Conservation (phyloP, 768 basidiomycete genomes). For the Termitomyces titanicus region DNA sequence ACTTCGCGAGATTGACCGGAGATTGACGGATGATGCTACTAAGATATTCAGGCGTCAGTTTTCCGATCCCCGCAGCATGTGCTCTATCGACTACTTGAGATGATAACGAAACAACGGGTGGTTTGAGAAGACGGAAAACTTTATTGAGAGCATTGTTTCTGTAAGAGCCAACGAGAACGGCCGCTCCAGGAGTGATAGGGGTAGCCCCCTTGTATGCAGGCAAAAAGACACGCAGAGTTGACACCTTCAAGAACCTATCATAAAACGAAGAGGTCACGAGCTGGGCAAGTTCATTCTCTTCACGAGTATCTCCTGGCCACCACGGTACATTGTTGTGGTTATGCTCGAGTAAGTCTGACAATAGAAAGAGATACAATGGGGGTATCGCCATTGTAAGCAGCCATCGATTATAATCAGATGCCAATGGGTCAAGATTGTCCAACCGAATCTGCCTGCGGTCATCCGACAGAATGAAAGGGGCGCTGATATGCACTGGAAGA, state of each 20-base stretch:
- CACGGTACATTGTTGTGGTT: constrained; percentile 22
- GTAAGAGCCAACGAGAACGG: background rate
- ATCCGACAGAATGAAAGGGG: constrained; percentile 42
- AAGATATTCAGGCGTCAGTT: constrained; percentile 24
- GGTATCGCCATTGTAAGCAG: constrained; percentile 33
- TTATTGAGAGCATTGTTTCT: constrained; percentile 11
- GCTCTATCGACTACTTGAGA: constrained; percentile 17
- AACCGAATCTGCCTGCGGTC: constrained; percentile 42
- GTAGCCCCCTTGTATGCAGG: background rate
- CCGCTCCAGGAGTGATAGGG: background rate
- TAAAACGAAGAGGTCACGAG: constrained; percentile 9
- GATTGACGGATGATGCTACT: constrained; percentile 18
- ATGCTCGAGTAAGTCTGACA: constrained; percentile 26
- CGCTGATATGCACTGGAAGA: constrained; percentile 44
- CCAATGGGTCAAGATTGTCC: constrained; percentile 29
- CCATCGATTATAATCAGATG: constrained; percentile 41
- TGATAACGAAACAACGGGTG: constrained; percentile 19
- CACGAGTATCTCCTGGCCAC: constrained; percentile 31
- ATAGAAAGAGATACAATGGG: constrained; percentile 33
- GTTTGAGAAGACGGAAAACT: constrained; percentile 19
- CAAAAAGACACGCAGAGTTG: constrained; percentile 2
- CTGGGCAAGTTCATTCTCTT: constrained; percentile 9
- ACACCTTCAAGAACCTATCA: background rate
- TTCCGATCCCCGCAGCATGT: constrained; percentile 13
- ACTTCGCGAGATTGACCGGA: background rate